Evolutionary conservation across 805 yeast genomes (phyloP).

Genomic region (Cyberlindnera meyerae): DNA sequence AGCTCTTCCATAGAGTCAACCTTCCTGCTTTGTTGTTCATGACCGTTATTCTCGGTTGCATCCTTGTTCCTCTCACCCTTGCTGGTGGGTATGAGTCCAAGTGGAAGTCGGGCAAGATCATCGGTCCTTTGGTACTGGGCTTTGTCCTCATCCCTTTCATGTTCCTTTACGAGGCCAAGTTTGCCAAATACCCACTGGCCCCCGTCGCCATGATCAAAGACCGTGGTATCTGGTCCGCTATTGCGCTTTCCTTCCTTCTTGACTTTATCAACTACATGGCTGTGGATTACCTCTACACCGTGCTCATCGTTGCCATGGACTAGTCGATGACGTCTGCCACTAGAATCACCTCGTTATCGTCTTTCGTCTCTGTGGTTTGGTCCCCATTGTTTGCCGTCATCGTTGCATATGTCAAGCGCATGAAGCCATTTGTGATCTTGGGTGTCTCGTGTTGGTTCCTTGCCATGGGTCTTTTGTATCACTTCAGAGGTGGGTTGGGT

Average conservation of each 20-base stretch:
- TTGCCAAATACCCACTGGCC: conserved; percentile 56
- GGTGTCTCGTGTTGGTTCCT: conserved; percentile 57
- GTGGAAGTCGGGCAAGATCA: conserved; percentile 59
- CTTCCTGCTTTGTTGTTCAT: conserved; percentile 55
- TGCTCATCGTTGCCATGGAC: conserved; percentile 57
- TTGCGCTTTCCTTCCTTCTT: conserved; percentile 51
- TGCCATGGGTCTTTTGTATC: conserved; percentile 52
- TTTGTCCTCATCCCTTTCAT: conserved; percentile 55
- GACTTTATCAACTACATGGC: conserved; percentile 67
- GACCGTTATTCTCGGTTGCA: conserved; percentile 53
- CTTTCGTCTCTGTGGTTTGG: conserved; percentile 56
- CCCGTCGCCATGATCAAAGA: conserved; percentile 58
- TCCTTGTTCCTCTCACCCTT: conserved; percentile 68
- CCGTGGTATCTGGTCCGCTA: conserved; percentile 72
- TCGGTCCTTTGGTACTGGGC: conserved; percentile 70
- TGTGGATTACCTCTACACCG: conserved; percentile 63
- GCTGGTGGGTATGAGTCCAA: conserved; percentile 51
- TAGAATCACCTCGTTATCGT: conserved; percentile 53
- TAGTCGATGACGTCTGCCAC: conserved; percentile 58
- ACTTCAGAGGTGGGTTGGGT: conserved; percentile 49
- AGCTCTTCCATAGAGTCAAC: conserved; percentile 61
- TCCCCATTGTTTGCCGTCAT: conserved; percentile 54
- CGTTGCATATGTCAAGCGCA: conserved; percentile 41
- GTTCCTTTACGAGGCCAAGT: conserved; percentile 51
- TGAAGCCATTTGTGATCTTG: conserved; percentile 54